Percentiles rank a stretch among this genome's conserved stretches.
These are phyloP conservation scores for Tylopilus vinaceipallidus DNA, from an alignment of 768 basidiomycete genomes.

Conservation along the genomic window DNA sequence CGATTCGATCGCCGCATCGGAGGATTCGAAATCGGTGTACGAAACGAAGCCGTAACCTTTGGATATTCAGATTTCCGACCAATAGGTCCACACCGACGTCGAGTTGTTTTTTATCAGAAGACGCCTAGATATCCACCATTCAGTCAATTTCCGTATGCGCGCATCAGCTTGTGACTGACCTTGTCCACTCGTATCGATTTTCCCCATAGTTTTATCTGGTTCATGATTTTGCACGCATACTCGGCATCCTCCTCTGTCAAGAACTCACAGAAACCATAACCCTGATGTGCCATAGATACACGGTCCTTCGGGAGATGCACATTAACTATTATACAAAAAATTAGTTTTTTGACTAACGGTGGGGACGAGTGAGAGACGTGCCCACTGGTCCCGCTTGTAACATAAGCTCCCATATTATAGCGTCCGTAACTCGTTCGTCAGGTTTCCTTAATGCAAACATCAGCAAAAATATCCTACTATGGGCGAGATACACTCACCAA, in stretches of 20 bases:
- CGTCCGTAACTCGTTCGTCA: constrained; percentile 92
- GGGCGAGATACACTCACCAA: constrained; percentile 45
- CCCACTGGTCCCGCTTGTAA: constrained; percentile 97
- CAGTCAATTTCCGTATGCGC: constrained; percentile 6
- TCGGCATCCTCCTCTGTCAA: constrained; percentile 98
- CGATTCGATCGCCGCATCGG: constrained; percentile 92
- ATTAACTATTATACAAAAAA: constrained; percentile 58
- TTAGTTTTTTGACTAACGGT: neutral
- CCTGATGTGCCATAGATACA: constrained; percentile 97
- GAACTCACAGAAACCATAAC: constrained; percentile 99
- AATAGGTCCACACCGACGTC: constrained; percentile 98
- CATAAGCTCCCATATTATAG: constrained; percentile 98
- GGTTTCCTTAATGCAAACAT: constrained; percentile 67
- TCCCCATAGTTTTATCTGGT: constrained; percentile 98
- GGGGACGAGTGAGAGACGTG: constrained; percentile 39
- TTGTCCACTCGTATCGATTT: constrained; percentile 99
- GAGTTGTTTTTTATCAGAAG: constrained; percentile 96
- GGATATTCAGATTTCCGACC: constrained; percentile 88
- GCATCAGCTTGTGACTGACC: constrained; percentile 46
- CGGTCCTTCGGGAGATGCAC: constrained; percentile 98
- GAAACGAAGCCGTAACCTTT: constrained; percentile 77
- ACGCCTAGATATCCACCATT: constrained; percentile 57
- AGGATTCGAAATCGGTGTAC: constrained; percentile 75
- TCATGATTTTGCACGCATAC: constrained; percentile 99
- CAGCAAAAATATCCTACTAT: neutral